Evolutionary conservation across 2,329 filamentous ascomycete species (phyloP).

Genomic region (Colletotrichum sp.): DNA sequence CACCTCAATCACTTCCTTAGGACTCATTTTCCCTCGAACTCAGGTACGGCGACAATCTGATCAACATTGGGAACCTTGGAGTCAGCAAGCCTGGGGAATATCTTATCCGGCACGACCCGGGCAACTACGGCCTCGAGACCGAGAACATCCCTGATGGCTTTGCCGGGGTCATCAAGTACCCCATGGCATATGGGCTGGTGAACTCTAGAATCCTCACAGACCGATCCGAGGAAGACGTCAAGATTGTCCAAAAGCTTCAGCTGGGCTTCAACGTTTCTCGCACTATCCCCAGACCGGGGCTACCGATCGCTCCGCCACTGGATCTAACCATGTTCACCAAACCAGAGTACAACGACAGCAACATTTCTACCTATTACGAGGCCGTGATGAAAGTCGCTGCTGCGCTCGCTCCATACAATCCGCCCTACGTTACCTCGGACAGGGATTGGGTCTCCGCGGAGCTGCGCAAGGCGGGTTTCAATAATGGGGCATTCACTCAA

Average conservation of each 20-base stretch:
- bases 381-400: neutral
- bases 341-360: neutral
- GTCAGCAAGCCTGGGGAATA: neutral
- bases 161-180: neutral
- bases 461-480: neutral
- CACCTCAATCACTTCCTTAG: neutral
- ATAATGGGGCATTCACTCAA: neutral
- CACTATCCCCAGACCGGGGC: neutral
- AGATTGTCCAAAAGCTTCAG: neutral
- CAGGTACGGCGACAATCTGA: neutral
- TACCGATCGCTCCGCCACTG: neutral
- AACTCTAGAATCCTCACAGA: neutral
- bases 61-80: neutral
- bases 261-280: neutral
- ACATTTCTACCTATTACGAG: neutral
- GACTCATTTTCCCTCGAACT: neutral
- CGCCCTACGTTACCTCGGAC: neutral
- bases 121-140: neutral
- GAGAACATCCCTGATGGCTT: neutral
- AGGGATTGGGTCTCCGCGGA: neutral
- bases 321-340: neutral
- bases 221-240: neutral
- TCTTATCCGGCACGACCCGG: neutral
- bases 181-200: neutral
- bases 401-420: neutral